Conservation (phyloP, 2,329 filamentous ascomycete genomes). For the Teratosphaeria gauchensis region DNA sequence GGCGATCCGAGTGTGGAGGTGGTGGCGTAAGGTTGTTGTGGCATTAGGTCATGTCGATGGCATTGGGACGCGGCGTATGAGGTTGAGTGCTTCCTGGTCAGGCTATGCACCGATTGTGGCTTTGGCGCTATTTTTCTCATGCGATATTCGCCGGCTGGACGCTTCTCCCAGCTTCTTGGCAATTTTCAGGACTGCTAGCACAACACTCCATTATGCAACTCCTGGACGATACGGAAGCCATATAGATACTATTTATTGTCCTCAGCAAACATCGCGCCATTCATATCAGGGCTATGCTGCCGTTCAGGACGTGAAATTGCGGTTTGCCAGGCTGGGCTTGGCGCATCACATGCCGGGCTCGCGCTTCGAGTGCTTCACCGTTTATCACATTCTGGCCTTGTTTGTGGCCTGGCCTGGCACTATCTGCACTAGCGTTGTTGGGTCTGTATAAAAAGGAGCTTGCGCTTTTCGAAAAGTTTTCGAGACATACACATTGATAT, state of each 20-base stretch:
- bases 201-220: not conserved
- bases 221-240: not conserved
- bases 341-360: not conserved
- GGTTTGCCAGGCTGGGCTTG: not conserved
- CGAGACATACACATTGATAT: not conserved
- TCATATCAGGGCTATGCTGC: not conserved
- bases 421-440: not conserved
- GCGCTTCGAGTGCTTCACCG: not conserved
- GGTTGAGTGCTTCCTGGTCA: not conserved
- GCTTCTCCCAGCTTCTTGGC: not conserved
- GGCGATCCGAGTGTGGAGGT: slow-evolving; percentile 1
- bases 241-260: not conserved
- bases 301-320: not conserved
- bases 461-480: not conserved
- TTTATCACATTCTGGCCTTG: not conserved
- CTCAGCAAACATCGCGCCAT: not conserved
- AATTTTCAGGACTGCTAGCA: not conserved
- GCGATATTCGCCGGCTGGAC: not conserved
- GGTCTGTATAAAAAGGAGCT: not conserved
- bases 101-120: too few species aligned
- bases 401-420: not conserved
- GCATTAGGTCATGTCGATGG: not conserved
- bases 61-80: not conserved
- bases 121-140: not conserved
- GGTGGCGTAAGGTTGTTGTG: not conserved